Evolutionary conservation across 2,329 filamentous ascomycete genomes (phyloP).

Genomic region (Thelonectria discophora): DNA sequence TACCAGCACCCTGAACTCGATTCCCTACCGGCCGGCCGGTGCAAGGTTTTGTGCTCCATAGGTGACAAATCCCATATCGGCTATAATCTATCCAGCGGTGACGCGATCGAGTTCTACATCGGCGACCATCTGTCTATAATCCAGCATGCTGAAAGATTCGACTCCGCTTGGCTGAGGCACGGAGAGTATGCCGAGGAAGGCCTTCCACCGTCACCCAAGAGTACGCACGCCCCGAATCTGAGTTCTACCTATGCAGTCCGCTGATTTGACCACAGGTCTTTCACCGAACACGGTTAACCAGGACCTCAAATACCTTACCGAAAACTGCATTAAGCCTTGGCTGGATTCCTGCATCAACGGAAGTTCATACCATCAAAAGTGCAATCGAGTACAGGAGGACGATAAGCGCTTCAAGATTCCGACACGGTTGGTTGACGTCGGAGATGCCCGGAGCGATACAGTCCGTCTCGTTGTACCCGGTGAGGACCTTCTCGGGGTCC

Average conservation of each 20-base stretch:
- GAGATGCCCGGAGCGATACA: background rate
- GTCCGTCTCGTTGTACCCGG: too few relatives aligned
- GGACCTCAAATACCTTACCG: too few relatives aligned
- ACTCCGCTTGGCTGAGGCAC: too few relatives aligned
- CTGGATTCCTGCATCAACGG: background rate
- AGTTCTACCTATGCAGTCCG: too few relatives aligned
- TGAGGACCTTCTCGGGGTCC: too few relatives aligned
- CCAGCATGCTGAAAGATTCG: background rate
- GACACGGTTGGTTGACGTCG: background rate
- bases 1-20: background rate
- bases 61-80: too few relatives aligned
- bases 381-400: background rate
- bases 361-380: background rate
- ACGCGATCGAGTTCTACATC: background rate
- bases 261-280: too few relatives aligned
- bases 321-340: background rate
- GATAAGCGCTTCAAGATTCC: background rate
- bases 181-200: too few relatives aligned
- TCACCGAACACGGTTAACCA: too few relatives aligned
- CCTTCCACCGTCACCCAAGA: background rate
- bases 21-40: background rate
- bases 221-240: too few relatives aligned
- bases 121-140: background rate
- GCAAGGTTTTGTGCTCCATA: background rate
- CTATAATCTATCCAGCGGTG: too few relatives aligned